Percentiles rank a stretch among this genome's conserved stretches.
Conservation (phyloP, 148 eudicot genomes). For the Amaranthus hypochondriacus region DNA sequence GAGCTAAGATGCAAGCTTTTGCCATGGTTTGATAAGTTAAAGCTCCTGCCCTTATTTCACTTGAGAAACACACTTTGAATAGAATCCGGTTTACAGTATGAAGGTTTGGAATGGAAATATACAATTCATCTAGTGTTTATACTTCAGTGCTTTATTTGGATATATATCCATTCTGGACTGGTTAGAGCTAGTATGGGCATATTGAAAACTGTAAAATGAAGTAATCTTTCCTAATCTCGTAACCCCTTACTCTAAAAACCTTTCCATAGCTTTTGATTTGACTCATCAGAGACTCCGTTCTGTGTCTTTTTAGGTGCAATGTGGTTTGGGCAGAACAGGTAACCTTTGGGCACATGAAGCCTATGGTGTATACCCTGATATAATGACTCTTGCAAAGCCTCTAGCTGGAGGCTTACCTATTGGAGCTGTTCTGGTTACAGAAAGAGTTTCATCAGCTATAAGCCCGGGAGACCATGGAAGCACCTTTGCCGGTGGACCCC, state of each 20-base stretch:
- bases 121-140: neutral
- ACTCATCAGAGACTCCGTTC: slow-evolving; percentile 3
- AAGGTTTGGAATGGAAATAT: neutral
- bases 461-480: slow-evolving; percentile 80
- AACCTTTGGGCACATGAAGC: slow-evolving; percentile 88
- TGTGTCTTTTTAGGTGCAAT: slow-evolving; percentile 58
- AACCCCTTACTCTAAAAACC: neutral
- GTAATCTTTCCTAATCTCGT: neutral
- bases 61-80: no score
- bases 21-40: no score
- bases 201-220: neutral
- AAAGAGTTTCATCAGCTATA: slow-evolving; percentile 58
- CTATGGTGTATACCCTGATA: slow-evolving; percentile 64
- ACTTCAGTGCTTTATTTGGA: neutral
- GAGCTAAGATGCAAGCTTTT: no score
- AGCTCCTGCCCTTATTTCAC: no score
- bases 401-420: slow-evolving; percentile 94
- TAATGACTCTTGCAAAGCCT: slow-evolving; percentile 92
- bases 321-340: slow-evolving; percentile 93
- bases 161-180: neutral
- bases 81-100: neutral
- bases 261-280: neutral
- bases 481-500: slow-evolving; percentile 87
- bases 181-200: neutral
- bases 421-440: slow-evolving; percentile 72